A percentile compares a stretch with the other conserved stretches of the same genome.
These are phyloP conservation scores for Elongisporangium senticosum DNA, from an alignment of 352 stramenopile genomes.

Conservation along the genomic window DNA sequence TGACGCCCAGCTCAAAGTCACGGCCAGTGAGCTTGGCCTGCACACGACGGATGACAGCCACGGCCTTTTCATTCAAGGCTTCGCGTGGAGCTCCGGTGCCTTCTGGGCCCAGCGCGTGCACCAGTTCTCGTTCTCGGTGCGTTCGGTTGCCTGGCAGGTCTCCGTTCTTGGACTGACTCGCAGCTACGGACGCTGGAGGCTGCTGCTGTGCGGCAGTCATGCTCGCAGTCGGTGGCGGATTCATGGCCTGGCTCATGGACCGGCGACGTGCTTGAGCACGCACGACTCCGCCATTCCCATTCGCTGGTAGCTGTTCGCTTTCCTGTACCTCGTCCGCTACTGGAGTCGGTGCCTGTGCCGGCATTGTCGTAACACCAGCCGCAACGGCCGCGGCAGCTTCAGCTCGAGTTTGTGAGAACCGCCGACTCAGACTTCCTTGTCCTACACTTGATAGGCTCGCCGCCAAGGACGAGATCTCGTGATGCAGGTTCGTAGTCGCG, in stretches of 20 bases:
- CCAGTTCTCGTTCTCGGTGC: constrained; percentile 76
- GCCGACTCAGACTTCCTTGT: constrained; percentile 62
- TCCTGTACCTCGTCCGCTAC: neutral
- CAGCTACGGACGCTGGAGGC: neutral
- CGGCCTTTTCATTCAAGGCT: constrained; percentile 93
- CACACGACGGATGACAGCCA: constrained; percentile 97
- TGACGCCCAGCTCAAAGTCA: constrained; percentile 88
- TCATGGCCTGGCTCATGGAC: constrained; percentile 18
- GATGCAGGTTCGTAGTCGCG: constrained; percentile 64
- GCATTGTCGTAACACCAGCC: constrained; percentile 6
- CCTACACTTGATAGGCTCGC: constrained; percentile 73
- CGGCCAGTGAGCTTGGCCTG: constrained; percentile 98
- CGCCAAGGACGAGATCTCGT: constrained; percentile 79
- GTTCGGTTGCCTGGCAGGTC: constrained; percentile 70
- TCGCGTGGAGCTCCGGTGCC: constrained; percentile 74
- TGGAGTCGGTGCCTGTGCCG: neutral
- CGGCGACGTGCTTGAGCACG: constrained; percentile 20
- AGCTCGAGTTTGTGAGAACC: constrained; percentile 47
- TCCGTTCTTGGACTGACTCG: constrained; percentile 20
- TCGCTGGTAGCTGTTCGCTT: neutral
- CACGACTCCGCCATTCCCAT: constrained; percentile 10
- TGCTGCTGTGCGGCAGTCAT: neutral
- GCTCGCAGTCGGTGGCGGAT: neutral
- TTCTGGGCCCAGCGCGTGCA: constrained; percentile 75
- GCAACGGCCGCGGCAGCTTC: constrained; percentile 18